Evolutionary conservation across 2,329 filamentous ascomycete genomes (phyloP).

Genomic region (Aspergillus niger): DNA sequence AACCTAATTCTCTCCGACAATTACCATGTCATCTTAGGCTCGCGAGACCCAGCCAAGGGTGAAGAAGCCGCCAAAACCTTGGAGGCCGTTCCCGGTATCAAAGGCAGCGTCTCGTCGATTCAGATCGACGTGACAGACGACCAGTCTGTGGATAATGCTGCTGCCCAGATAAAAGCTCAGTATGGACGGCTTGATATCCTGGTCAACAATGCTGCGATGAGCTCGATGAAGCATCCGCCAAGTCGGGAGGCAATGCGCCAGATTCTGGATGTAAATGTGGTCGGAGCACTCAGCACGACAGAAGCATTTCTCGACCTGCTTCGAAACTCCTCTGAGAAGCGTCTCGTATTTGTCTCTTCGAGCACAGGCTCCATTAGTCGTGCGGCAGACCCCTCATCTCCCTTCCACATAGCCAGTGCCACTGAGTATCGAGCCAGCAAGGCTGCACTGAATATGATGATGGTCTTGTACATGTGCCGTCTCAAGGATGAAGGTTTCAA

Average conservation of each 20-base stretch:
- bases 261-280: slow-evolving; percentile 44
- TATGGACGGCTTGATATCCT: slow-evolving; percentile 44
- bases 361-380: slow-evolving; percentile 37
- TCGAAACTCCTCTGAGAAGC: slow-evolving; percentile 30
- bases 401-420: slow-evolving; percentile 31
- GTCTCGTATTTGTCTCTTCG: slow-evolving; percentile 45
- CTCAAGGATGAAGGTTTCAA: slow-evolving; percentile 50
- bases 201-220: slow-evolving; percentile 24
- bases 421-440: slow-evolving; percentile 47
- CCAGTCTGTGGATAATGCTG: slow-evolving; percentile 53
- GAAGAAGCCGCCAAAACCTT: slow-evolving; percentile 14
- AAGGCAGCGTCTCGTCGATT: slow-evolving; percentile 13
- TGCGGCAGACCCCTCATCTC: slow-evolving; percentile 29
- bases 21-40: slow-evolving; percentile 27
- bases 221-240: not conserved
- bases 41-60: slow-evolving; percentile 17
- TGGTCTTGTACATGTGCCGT: slow-evolving; percentile 44
- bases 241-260: slow-evolving; percentile 31
- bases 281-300: slow-evolving; percentile 43
- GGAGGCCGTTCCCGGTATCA: not conserved
- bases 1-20: slow-evolving; percentile 20
- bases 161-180: slow-evolving; percentile 56
- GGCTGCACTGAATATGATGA: slow-evolving; percentile 49
- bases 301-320: slow-evolving; percentile 38
- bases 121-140: slow-evolving; percentile 54